These are phyloP conservation scores for Irpex lacteus DNA, from an alignment of 1,284 basidiomycete species.

Conservation along the genomic window DNA sequence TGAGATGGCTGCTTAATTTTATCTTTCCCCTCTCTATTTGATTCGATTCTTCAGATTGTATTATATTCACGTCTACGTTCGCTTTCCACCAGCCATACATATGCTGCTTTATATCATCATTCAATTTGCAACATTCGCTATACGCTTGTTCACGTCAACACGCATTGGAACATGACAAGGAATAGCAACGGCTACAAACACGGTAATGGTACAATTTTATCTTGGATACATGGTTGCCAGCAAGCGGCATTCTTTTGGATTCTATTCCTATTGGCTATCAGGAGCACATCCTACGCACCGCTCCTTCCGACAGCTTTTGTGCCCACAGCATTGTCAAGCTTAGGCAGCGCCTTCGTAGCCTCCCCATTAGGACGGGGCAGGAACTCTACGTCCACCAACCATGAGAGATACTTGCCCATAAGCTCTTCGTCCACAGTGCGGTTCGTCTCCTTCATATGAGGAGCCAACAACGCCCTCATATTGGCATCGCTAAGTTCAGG, in stretches of 20 bases:
- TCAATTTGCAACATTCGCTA: too few relatives aligned
- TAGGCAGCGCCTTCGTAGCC: slow-evolving; percentile 7
- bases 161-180: too few relatives aligned
- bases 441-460: slow-evolving; percentile 41
- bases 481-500: slow-evolving; percentile 90
- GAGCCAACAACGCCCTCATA: slow-evolving; percentile 63
- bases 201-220: background rate
- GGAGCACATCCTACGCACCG: slow-evolving; percentile 2
- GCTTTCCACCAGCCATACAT: background rate
- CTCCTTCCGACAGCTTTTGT: slow-evolving; percentile 14
- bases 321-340: slow-evolving; percentile 1
- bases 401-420: slow-evolving; percentile 91
- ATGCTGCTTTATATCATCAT: background rate
- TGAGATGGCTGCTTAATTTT: slow-evolving; percentile 44
- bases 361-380: slow-evolving; percentile 57
- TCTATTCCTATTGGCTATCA: background rate
- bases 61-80: background rate
- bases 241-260: background rate
- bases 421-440: slow-evolving; percentile 76
- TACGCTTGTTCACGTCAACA: too few relatives aligned
- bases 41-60: background rate
- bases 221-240: background rate
- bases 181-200: background rate
- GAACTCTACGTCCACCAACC: slow-evolving; percentile 89
- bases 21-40: background rate